Base-by-base conservation (phyloP, 306 rosid species). In the apple (Malus domestica) region DNA sequence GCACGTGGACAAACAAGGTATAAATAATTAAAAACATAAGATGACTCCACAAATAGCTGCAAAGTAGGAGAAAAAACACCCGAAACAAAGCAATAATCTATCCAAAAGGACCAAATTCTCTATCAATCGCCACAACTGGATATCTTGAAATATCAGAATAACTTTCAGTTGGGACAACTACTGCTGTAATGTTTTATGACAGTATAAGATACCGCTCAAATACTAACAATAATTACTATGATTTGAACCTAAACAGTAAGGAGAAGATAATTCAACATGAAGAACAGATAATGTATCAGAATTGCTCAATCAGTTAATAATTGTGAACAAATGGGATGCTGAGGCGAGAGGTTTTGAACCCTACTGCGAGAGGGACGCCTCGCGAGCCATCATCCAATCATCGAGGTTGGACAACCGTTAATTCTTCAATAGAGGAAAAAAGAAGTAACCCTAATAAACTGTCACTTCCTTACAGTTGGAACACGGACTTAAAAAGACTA, bases 1-100 rank as follows among this genome's bases (percentile, higher is more conserved):
- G 90, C 85, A 83, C 32, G 32, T 61, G 14, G 29, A 45, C 60
- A 87, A 72, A 63, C 25, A 59, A 58, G 22, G 10, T 7, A 18
- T 9, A 58, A 40, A 68, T 52, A 40, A 73, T 18, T 61, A 20
- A 45, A 49, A 61, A 27, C 20, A 0, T 23, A 15, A 57, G 42
- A 33, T 12, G 35, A 13, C 20, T 25, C 38, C 10, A 6, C 10
- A 61, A 8, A 15, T 29, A 63, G 13, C 14, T n/a, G 35, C 40
- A 18, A 18, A 32, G 19, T 64, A 15, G 11, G 45, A 23, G 22
- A 64, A 61, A 12, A 12, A 61, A 13, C 66, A 15, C 66, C 1
- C 25, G 25, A 23, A 23, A 32, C 22, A 64, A 63, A 30, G 22
- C 44, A 30, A 32, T 16, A 64, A 32, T 27, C 10, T 30, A 30